Evolutionary conservation across 1,284 basidiomycete genomes (phyloP), one percentile per base, ranked within the genome.

Genomic region (Cutaneotrichosporon sp.): DNA sequence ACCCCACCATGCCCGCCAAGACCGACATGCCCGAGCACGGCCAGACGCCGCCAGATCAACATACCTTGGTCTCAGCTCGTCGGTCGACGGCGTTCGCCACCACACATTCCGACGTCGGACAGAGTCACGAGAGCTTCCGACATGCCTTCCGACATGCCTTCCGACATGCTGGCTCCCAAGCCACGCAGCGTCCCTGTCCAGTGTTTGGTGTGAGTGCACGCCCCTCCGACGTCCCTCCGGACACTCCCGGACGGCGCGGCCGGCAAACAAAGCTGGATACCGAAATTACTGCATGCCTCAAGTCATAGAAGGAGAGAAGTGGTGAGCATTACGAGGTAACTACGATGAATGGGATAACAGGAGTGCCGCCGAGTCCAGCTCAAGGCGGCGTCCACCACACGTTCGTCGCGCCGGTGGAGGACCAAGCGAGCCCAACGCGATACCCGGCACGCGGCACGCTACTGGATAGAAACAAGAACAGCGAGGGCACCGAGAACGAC

Each of bases 391-490:
- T 42, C 7, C 18, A n/a, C 38, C 16, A 18, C 38, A 18, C 18
- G 18, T 18, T 18, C 16, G 18, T 5, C 18, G 29, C 18, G 38
- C 7, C 13, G 34, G 34, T 11, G 34, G 34, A 36, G 16, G 11
- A 36, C 34, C 3, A 11, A 4, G 10, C 13, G 34, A 36, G 34
- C 10, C 13, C 5, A 36, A 11, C n/a, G n/a, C n/a, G n/a, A n/a
- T n/a, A n/a, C 29, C 34, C 5, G 16, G 16, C 38, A 20, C 38
- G 3, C 7, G 38, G 5, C 16, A 42, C 38, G 18, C 27, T 50
- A 50, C 47, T 50, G 47, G 47, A 50, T 13, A 18, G 47, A 50
- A n/a, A 16, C 47, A 27, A 31, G 47, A 11, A 50, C 47, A n/a
- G 25, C 27, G 18, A 31, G 24, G 3, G 47, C 47, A 16, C 25